Evolutionary conservation across 2,329 filamentous ascomycete species (phyloP).

Genomic region (Alternaria solani): DNA sequence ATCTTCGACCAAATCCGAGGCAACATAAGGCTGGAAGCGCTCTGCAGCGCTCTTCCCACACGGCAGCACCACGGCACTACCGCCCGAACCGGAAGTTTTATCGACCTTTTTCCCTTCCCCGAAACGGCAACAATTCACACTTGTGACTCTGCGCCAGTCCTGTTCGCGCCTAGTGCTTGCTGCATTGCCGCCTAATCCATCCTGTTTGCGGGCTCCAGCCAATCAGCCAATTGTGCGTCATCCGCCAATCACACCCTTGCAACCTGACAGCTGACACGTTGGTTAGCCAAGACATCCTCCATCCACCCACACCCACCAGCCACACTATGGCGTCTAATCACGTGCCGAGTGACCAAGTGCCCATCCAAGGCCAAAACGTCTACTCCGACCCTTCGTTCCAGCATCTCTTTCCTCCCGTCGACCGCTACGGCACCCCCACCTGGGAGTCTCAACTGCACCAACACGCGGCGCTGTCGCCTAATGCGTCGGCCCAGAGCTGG

Average conservation of each 20-base stretch:
- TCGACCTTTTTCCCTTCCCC: slow-evolving; percentile 41
- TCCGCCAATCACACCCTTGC: slow-evolving; percentile 40
- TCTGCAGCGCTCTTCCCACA: slow-evolving; percentile 30
- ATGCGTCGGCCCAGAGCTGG: slow-evolving; percentile 32
- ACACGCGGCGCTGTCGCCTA: slow-evolving; percentile 31
- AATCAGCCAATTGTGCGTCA: slow-evolving; percentile 35
- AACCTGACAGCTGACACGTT: slow-evolving; percentile 21
- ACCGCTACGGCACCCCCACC: slow-evolving; percentile 42
- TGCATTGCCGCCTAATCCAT: slow-evolving; percentile 39
- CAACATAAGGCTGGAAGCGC: slow-evolving; percentile 8
- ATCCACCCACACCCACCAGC: neutral
- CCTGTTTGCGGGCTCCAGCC: slow-evolving; percentile 32
- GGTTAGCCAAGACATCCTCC: slow-evolving; percentile 20
- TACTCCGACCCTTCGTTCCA: slow-evolving; percentile 44
- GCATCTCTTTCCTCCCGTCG: slow-evolving; percentile 38
- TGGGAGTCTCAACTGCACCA: slow-evolving; percentile 44
- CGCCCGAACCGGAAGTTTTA: slow-evolving; percentile 43
- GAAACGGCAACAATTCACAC: slow-evolving; percentile 35
- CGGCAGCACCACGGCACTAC: slow-evolving; percentile 38
- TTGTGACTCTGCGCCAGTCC: slow-evolving; percentile 43
- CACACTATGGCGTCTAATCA: slow-evolving; percentile 48
- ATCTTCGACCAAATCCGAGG: slow-evolving; percentile 20
- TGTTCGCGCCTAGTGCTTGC: slow-evolving; percentile 45
- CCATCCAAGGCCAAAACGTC: slow-evolving; percentile 43
- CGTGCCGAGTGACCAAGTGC: slow-evolving; percentile 47